A percentile compares a stretch with the other conserved stretches of the same genome.
Evolutionary conservation across 768 basidiomycete species (phyloP).

Genomic region (Peribolospora kevripleyi): DNA sequence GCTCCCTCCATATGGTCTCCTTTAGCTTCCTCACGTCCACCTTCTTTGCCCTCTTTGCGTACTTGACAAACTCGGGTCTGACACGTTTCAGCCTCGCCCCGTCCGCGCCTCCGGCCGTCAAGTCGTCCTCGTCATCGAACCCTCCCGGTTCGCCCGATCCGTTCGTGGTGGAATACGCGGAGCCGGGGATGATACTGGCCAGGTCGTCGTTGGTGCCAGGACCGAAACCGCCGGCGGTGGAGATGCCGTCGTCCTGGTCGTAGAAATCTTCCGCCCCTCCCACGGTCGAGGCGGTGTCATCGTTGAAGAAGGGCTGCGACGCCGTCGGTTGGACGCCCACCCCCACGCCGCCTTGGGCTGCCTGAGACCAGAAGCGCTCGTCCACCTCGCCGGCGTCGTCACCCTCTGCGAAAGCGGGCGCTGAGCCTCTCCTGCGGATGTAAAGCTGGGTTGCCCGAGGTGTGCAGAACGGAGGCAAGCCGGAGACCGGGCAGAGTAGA

Average conservation of each 20-base stretch:
- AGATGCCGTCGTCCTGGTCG: constrained; percentile 52
- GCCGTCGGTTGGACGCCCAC: constrained; percentile 30
- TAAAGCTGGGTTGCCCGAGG: constrained; percentile 35
- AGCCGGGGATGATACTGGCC: constrained; percentile 3
- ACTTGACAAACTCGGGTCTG: constrained; percentile 69
- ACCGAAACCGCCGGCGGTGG: not conserved
- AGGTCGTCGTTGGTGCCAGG: constrained; percentile 36
- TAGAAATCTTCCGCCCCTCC: constrained; percentile 55
- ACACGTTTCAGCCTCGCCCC: constrained; percentile 35
- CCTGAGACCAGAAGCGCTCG: constrained; percentile 91
- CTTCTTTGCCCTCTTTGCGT: constrained; percentile 80
- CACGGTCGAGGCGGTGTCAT: not conserved
- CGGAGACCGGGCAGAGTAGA: not conserved
- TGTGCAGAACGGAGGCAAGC: not conserved
- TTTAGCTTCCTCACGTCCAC: constrained; percentile 92
- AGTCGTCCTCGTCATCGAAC: constrained; percentile 13
- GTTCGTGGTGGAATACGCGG: not conserved
- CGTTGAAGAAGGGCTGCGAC: constrained; percentile 22
- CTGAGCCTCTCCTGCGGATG: constrained; percentile 51
- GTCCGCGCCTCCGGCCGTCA: constrained; percentile 23
- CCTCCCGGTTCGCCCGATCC: not conserved
- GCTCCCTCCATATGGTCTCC: constrained; percentile 88
- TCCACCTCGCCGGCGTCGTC: constrained; percentile 32
- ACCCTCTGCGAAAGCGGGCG: constrained; percentile 6
- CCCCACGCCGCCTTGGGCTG: constrained; percentile 49